A percentile compares a stretch with the other conserved stretches of the same genome.
Conservation (phyloP, 495 filamentous ascomycete species). For the Emericellopsis terricola region DNA sequence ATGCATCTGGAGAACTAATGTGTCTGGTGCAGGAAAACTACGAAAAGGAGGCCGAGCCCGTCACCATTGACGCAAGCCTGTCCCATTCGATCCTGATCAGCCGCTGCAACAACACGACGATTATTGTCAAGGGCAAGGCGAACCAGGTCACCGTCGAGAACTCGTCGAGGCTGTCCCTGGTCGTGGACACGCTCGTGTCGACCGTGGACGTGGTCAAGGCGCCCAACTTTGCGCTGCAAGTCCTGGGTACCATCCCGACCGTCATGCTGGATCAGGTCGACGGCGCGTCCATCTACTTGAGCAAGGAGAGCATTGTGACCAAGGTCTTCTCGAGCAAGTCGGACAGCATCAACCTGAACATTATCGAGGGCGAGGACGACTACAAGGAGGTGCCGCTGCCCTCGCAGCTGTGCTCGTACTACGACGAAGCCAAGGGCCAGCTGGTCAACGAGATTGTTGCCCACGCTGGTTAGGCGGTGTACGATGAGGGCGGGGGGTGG, state of each 20-base stretch:
- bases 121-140: conserved; percentile 78
- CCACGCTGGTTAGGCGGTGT: conserved; percentile 56
- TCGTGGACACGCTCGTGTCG: conserved; percentile 79
- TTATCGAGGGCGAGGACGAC: conserved; percentile 55
- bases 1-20: too few relatives aligned
- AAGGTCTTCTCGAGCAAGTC: conserved; percentile 83
- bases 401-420: conserved; percentile 72
- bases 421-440: conserved; percentile 46
- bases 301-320: conserved; percentile 53
- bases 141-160: conserved; percentile 93
- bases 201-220: conserved; percentile 89
- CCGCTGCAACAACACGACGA: conserved; percentile 74
- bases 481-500: too few relatives aligned
- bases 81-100: conserved; percentile 84
- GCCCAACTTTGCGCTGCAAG: conserved; percentile 78
- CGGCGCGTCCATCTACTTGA: conserved; percentile 69
- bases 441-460: conserved; percentile 79
- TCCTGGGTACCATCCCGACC: conserved; percentile 68
- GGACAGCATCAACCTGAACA: conserved; percentile 64
- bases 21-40: conserved; percentile 87
- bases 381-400: conserved; percentile 74
- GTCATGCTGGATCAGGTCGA: conserved; percentile 87
- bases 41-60: conserved; percentile 50
- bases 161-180: conserved; percentile 61
- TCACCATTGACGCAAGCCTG: conserved; percentile 63